Evolutionary conservation across 495 filamentous ascomycete species (phyloP), one percentile per base, ranked within the genome.

Genomic region (Tuber borchii): DNA sequence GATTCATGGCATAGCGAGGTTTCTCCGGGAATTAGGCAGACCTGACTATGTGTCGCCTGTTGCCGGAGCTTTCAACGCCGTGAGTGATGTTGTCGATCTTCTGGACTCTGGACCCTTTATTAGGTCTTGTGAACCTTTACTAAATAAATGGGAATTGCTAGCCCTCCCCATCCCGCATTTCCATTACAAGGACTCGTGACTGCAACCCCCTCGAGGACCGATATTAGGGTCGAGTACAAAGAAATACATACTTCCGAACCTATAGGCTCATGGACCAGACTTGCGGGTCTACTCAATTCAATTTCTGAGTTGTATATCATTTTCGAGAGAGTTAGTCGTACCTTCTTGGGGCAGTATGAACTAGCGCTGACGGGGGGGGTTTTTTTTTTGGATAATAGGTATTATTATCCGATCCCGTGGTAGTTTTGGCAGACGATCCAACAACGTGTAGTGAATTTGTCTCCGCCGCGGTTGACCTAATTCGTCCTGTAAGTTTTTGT

Each of bases 251-350:
- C 81, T 4, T 81, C 81, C 46, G 81, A 81, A 65, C 81, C 81
- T 31, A 73, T 76, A 42, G 81, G 81, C 20, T 83, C 78, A 61
- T 83, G 81, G 81, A 73, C 81, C 40, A 79, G 78, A 71, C 78
- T 83, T 70, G 81, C 81, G 31, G 74, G 78, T 7, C 73, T 83
- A 43, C 69, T 83, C 37, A 78, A 79, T 26, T 81, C 78, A 45
- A 75, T 82, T 46, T 80, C 81, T 26, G 81, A 83, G 69, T 71
- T 83, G 31, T 83, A 83, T 48, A 79, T 83, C 40, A 83, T 83
- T 56, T 83, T 83, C 72, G 81, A 83, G 43, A 78, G 81, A 72
- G 81, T 83, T 75, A 72, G 78, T 26, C 71, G 68, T 40, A 7
- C 37, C 61, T 68, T 31, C n/a, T 71, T 77, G 8, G 20, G 37